phyloP scores from a whole-genome alignment of 129 eudicot genomes.

The Logfia minima region DNA sequence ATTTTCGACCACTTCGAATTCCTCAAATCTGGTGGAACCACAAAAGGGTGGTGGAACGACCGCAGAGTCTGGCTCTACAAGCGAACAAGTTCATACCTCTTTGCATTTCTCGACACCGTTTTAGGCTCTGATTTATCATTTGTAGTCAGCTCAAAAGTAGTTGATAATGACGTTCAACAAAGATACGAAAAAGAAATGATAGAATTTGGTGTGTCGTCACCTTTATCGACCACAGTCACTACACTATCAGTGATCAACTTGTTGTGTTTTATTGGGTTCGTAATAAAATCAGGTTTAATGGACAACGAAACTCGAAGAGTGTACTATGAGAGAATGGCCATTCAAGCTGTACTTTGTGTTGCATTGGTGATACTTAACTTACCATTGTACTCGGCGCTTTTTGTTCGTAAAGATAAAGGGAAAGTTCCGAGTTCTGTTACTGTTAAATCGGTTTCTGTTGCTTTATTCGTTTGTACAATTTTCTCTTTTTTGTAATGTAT shows the following conservation, averaged over 20 bases:
- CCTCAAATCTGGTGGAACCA: slow-evolving; percentile 61
- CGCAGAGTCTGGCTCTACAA: slow-evolving; percentile 85
- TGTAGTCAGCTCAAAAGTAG: slow-evolving; percentile 56
- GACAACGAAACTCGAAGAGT: slow-evolving; percentile 1
- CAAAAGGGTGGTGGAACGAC: slow-evolving; percentile 86
- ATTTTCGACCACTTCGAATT: slow-evolving; percentile 46
- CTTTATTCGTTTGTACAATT: slow-evolving; percentile 53
- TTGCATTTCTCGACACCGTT: slow-evolving; percentile 62
- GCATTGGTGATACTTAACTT: slow-evolving; percentile 51
- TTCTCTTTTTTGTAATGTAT: slow-evolving; percentile 34
- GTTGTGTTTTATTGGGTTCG: slow-evolving; percentile 43
- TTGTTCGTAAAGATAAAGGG: slow-evolving; percentile 70
- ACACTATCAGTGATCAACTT: slow-evolving; percentile 64
- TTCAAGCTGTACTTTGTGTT: slow-evolving; percentile 62
- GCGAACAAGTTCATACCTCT: slow-evolving; percentile 67
- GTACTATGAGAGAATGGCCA: slow-evolving; percentile 32
- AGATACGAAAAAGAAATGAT: slow-evolving; percentile 67
- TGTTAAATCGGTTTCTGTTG: slow-evolving; percentile 41
- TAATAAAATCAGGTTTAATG: slow-evolving; percentile 12
- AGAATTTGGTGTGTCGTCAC: slow-evolving; percentile 70
- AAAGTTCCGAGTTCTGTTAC: slow-evolving; percentile 52
- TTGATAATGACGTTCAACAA: slow-evolving; percentile 43
- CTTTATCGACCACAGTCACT: slow-evolving; percentile 49
- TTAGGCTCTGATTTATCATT: slow-evolving; percentile 49
- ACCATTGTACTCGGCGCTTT: slow-evolving; percentile 58